These are phyloP conservation scores for Stephania yunnanensis DNA, from an alignment of 164 flowering plant genomes.

Conservation along the genomic window DNA sequence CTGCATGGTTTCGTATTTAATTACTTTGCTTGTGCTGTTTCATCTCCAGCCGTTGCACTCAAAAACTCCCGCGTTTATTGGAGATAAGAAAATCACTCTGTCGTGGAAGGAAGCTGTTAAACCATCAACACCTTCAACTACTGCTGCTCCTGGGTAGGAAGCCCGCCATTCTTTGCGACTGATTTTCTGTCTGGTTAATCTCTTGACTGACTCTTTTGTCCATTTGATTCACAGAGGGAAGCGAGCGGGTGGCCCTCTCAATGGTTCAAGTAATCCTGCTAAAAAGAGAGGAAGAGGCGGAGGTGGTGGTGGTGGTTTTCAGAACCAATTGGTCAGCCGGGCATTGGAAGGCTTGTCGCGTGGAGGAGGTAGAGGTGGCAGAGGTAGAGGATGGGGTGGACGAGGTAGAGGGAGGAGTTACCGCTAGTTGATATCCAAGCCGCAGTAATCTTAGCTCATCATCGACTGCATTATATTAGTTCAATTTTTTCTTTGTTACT, in stretches of 20 bases:
- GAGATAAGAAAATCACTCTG: slow-evolving; percentile 76
- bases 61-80: slow-evolving; percentile 79
- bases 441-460: not conserved
- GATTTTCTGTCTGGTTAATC: not conserved
- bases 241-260: slow-evolving; percentile 43
- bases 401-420: slow-evolving; percentile 58
- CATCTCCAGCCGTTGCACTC: slow-evolving; percentile 59
- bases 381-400: slow-evolving; percentile 44
- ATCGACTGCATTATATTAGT: not conserved
- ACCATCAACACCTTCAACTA: slow-evolving; percentile 33
- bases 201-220: not conserved
- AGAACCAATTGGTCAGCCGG: slow-evolving; percentile 65
- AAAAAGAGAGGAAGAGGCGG: slow-evolving; percentile 72
- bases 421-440: slow-evolving; percentile 19
- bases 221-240: slow-evolving; percentile 47
- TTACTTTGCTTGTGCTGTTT: slow-evolving; percentile 2
- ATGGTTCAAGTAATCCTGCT: slow-evolving; percentile 40
- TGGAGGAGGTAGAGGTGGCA: slow-evolving; percentile 30
- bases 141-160: slow-evolving; percentile 49
- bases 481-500: not conserved
- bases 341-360: slow-evolving; percentile 65
- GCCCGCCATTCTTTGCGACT: not conserved
- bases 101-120: slow-evolving; percentile 89
- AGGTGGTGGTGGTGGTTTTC: slow-evolving; percentile 32
- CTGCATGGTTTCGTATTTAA: not conserved